These are phyloP conservation scores for Candida vaughaniae DNA, from an alignment of 805 yeast genomes.

Conservation along the genomic window DNA sequence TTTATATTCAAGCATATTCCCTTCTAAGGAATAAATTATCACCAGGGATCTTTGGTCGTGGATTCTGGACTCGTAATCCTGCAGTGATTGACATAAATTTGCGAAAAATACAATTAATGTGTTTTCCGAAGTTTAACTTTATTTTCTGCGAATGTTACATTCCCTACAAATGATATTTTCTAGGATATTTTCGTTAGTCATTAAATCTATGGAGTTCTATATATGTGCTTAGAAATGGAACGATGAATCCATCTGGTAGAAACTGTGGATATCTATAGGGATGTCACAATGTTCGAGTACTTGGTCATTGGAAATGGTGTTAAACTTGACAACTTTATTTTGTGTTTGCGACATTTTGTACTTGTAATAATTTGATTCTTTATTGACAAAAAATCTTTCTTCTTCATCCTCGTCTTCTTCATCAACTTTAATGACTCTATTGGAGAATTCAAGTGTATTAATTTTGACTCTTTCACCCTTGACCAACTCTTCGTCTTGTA, in stretches of 20 bases:
- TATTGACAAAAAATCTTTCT: conserved; percentile 10
- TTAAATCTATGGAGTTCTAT: conserved; percentile 2
- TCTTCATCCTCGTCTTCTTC: conserved; percentile 2
- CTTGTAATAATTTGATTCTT: conserved; percentile 11
- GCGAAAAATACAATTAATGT: too few relatives aligned
- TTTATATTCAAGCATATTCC: too few relatives aligned
- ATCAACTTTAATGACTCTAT: background rate
- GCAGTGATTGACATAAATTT: too few relatives aligned
- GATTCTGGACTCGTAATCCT: too few relatives aligned
- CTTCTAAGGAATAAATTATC: too few relatives aligned
- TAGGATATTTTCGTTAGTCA: conserved; percentile 4
- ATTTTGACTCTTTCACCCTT: background rate
- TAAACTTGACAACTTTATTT: background rate
- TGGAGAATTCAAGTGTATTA: too few relatives aligned
- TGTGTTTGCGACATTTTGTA: conserved; percentile 3
- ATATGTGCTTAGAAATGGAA: conserved; percentile 1
- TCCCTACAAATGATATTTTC: too few relatives aligned
- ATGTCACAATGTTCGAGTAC: conserved; percentile 9
- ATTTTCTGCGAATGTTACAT: too few relatives aligned
- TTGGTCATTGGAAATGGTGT: conserved; percentile 2
- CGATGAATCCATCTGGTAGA: conserved; percentile 7
- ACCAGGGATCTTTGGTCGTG: too few relatives aligned
- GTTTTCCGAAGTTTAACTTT: too few relatives aligned
- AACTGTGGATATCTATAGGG: conserved; percentile 7
- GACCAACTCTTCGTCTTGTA: conserved; percentile 3